phyloP scores from a whole-genome alignment of 208 protist species.

The Kentomonas sorsogonicus region DNA sequence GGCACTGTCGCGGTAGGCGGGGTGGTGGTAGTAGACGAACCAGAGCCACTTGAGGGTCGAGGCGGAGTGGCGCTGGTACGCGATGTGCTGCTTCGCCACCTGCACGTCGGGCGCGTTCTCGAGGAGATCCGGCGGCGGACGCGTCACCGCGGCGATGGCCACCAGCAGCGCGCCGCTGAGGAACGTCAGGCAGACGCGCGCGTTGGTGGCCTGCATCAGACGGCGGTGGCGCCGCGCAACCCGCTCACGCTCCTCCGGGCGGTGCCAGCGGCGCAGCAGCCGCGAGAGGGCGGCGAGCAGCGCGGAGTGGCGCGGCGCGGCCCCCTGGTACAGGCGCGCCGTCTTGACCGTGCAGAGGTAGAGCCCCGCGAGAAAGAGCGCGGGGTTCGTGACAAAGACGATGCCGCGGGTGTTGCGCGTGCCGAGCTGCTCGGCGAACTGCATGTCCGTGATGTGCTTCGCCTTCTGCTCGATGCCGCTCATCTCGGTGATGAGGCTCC shows the following conservation, averaged over 20 bases:
- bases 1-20: no score
- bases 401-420: slow-evolving; percentile 38
- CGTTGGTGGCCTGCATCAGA: slow-evolving; percentile 68
- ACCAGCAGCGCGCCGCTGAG: slow-evolving; percentile 37
- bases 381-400: slow-evolving; percentile 57
- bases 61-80: slow-evolving; percentile 64
- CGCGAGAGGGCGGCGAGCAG: slow-evolving; percentile 38
- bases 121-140: slow-evolving; percentile 38
- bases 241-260: slow-evolving; percentile 35
- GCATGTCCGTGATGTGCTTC: slow-evolving; percentile 54
- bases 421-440: slow-evolving; percentile 45
- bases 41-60: slow-evolving; percentile 66
- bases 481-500: slow-evolving; percentile 43
- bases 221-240: slow-evolving; percentile 60
- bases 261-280: slow-evolving; percentile 33
- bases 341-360: slow-evolving; percentile 76
- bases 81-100: slow-evolving; percentile 34
- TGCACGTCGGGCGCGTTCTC: slow-evolving; percentile 54
- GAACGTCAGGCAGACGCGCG: slow-evolving; percentile 51
- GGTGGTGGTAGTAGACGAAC: slow-evolving; percentile 84
- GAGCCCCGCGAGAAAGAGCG: slow-evolving; percentile 43
- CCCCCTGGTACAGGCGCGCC: slow-evolving; percentile 45
- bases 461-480: slow-evolving; percentile 55
- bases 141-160: slow-evolving; percentile 35
- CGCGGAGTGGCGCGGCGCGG: slow-evolving; percentile 54